phyloP scores from a whole-genome alignment of 495 filamentous ascomycete genomes.

The Coniosporium apollinis region DNA sequence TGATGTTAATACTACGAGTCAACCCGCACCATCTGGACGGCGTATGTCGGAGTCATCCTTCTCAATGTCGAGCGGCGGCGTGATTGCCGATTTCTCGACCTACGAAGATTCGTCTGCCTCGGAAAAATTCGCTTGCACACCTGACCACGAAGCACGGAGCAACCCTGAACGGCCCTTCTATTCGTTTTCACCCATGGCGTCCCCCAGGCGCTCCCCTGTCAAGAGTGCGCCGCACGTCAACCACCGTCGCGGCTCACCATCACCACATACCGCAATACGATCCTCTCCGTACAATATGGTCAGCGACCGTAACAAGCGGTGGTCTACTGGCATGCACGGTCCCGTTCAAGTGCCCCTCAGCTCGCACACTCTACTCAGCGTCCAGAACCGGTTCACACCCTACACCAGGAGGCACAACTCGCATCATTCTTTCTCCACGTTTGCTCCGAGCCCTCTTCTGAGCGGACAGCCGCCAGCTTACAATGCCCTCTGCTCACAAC shows the following conservation, averaged over 20 bases:
- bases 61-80: constrained; percentile 17
- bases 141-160: constrained; percentile 17
- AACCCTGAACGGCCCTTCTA: constrained; percentile 13
- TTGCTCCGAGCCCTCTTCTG: constrained; percentile 18
- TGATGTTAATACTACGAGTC: constrained; percentile 8
- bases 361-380: constrained; percentile 30
- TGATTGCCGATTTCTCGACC: constrained; percentile 13
- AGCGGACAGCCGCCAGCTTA: constrained; percentile 10
- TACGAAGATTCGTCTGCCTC: constrained; percentile 15
- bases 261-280: constrained; percentile 44
- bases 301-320: constrained; percentile 44
- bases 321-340: constrained; percentile 53
- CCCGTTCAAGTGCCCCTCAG: constrained; percentile 33
- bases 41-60: constrained; percentile 19
- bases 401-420: constrained; percentile 14
- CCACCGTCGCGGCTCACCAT: constrained; percentile 45
- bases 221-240: constrained; percentile 18
- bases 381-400: constrained; percentile 14
- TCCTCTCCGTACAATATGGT: constrained; percentile 47
- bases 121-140: constrained; percentile 16
- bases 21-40: constrained; percentile 8
- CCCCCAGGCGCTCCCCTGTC: constrained; percentile 13
- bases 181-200: constrained; percentile 17
- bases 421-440: constrained; percentile 32
- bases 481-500: constrained; percentile 14